A percentile compares a stretch with the other conserved stretches of the same genome.
These are phyloP conservation scores for Boletus rufocinnamomeus DNA, from an alignment of 768 basidiomycete species.

Conservation along the genomic window DNA sequence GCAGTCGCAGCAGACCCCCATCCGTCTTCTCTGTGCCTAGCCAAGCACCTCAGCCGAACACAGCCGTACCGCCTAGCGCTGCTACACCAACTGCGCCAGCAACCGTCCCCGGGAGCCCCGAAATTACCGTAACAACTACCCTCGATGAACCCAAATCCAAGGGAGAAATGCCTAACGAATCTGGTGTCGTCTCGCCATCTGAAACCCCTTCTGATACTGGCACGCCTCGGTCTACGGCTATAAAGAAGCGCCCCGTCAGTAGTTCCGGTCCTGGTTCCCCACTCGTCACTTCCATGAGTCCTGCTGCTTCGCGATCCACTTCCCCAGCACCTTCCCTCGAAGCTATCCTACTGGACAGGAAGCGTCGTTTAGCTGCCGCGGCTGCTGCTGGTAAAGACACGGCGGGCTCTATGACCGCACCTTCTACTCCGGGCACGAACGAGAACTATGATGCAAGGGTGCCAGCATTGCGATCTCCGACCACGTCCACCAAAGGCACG, in stretches of 20 bases:
- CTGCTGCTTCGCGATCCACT: slow-evolving; percentile 35
- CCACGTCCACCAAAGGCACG: slow-evolving; percentile 44
- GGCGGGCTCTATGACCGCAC: not conserved
- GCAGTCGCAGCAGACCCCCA: slow-evolving; percentile 25
- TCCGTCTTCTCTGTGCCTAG: slow-evolving; percentile 9
- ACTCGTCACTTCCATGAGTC: slow-evolving; percentile 15
- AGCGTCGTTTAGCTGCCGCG: slow-evolving; percentile 47
- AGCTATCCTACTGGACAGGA: slow-evolving; percentile 66
- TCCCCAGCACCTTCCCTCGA: slow-evolving; percentile 64
- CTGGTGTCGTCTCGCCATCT: not conserved
- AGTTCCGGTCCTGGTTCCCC: slow-evolving; percentile 14
- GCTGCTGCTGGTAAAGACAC: slow-evolving; percentile 21
- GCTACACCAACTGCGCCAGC: not conserved
- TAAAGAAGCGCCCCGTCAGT: slow-evolving; percentile 22
- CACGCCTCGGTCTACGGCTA: not conserved
- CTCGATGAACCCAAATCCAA: slow-evolving; percentile 7
- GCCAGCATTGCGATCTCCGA: slow-evolving; percentile 13
- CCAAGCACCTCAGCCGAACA: slow-evolving; percentile 1
- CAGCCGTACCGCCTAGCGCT: not conserved
- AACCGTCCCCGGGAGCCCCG: not conserved
- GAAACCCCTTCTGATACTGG: not conserved
- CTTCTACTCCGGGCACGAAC: slow-evolving; percentile 9
- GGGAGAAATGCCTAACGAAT: slow-evolving; percentile 2
- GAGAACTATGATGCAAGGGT: slow-evolving; percentile 22
- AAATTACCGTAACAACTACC: not conserved